Evolutionary conservation across 23 red algal species (phyloP).

Genomic region (Gracilaria domingensis): DNA sequence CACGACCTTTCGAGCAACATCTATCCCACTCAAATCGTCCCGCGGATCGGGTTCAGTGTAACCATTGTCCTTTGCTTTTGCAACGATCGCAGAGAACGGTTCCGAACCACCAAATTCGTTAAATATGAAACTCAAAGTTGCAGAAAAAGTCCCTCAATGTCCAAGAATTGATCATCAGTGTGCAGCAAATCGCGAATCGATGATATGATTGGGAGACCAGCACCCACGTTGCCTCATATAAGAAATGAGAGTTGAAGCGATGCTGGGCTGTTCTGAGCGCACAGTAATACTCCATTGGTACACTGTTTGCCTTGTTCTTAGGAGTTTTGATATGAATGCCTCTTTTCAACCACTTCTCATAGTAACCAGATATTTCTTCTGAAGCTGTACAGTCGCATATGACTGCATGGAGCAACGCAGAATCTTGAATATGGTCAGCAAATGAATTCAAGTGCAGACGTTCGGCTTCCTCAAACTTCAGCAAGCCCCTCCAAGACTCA

Average conservation of each 20-base stretch:
- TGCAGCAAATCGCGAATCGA: slow-evolving; percentile 92
- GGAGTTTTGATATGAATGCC: slow-evolving; percentile 96
- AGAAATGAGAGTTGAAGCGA: slow-evolving; percentile 94
- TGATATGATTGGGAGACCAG: slow-evolving; percentile 96
- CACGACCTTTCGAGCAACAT: slow-evolving; percentile 96
- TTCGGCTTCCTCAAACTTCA: slow-evolving; percentile 39
- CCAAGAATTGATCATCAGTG: slow-evolving; percentile 92
- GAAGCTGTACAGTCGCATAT: slow-evolving; percentile 97
- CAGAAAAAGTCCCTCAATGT: slow-evolving; percentile 97
- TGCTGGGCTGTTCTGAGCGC: slow-evolving; percentile 84
- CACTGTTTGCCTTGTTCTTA: slow-evolving; percentile 97
- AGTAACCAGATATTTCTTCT: slow-evolving; percentile 81
- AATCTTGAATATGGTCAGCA: slow-evolving; percentile 83
- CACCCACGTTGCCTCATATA: slow-evolving; percentile 99
- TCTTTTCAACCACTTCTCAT: slow-evolving; percentile 80
- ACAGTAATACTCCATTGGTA: slow-evolving; percentile 67
- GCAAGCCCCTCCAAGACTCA: slow-evolving; percentile 50
- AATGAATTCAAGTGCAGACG: slow-evolving; percentile 73
- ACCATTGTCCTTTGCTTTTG: slow-evolving; percentile 82
- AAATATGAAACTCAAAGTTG: slow-evolving; percentile 97
- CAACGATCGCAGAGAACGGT: slow-evolving; percentile 88
- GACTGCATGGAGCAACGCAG: slow-evolving; percentile 90
- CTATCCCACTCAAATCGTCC: slow-evolving; percentile 92
- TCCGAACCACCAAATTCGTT: slow-evolving; percentile 90
- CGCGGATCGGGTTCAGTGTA: slow-evolving; percentile 99